Evolutionary conservation across 2,329 filamentous ascomycete species (phyloP), one percentile per base, ranked within the genome.

Genomic region (Aspergillus carbonarius): DNA sequence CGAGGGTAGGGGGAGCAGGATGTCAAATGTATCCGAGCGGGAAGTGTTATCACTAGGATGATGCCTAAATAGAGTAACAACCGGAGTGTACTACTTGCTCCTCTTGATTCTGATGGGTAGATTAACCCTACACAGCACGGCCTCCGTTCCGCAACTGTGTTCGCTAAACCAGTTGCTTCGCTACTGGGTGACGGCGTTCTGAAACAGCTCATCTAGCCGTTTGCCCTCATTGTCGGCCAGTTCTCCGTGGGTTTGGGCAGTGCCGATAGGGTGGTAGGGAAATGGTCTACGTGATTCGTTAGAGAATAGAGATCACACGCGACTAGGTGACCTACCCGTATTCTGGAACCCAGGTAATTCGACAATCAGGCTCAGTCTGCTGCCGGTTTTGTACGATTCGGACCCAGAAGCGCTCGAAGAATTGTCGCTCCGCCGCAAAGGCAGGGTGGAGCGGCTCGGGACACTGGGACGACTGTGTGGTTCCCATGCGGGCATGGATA

Each of bases 381-480:
- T 54, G 40, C 18, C 57, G 57, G 3, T 42, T 50, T 15, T 58
- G 49, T 4, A 69, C 55, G 20, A 67, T 56, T 2, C 61, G 46
- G 1, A 49, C 54, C 67, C 66, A 69, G 5, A 65, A 46, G 5
- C 63, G 67, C 20, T 76, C 73, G 34, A 76, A 74, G 54, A 72
- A 75, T 1, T 60, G 54, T 34, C 68, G 60, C 51, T 76, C 73
- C 1, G 65, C 51, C 4, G 61, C 58, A 30, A 72, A 76, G 18
- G 63, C 57, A 0, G 68, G 66, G 32, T 74, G 66, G 1, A 68
- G 64, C 2, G 74, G 74, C 4, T 76, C 72, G 1, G 72, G 71
- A 25, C 73, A 75, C 47, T 76, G 74, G 0, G 74, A 75, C 0
- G 73, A 68, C 30, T 76, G 73, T 2, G 73, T 74, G 9, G 73